A percentile compares a stretch with the other conserved stretches of the same genome.
Conservation (phyloP, 768 basidiomycete genomes). For the Tricholoma bakamatsutake region DNA sequence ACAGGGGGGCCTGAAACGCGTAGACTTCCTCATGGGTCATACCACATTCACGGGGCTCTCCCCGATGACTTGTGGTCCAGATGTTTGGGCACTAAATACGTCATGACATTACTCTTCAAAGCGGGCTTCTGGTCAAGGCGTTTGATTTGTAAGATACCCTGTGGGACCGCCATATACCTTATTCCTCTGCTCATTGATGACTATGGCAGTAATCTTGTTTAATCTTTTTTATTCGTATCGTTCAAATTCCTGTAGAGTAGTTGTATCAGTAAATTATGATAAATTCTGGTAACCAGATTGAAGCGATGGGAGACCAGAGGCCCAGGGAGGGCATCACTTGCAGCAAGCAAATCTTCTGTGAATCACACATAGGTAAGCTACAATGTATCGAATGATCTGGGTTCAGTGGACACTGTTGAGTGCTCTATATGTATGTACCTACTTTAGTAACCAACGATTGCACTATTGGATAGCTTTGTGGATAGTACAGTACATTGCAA, state of each 20-base stretch:
- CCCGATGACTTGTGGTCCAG: conserved; percentile 21
- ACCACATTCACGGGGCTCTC: conserved; percentile 43
- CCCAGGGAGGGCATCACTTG: not conserved
- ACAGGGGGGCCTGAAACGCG: conserved; percentile 45
- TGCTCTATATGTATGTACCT: no score
- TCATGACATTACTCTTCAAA: not conserved
- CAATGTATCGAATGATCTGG: no score
- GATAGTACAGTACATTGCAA: no score
- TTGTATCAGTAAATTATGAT: not conserved
- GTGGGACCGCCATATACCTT: not conserved
- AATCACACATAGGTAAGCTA: no score
- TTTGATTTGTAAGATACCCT: not conserved
- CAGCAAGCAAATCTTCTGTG: not conserved
- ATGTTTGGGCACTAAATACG: conserved; percentile 26
- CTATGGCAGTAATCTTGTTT: not conserved
- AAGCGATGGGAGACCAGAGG: not conserved
- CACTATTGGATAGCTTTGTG: no score
- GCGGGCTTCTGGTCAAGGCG: no score
- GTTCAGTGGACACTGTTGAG: no score
- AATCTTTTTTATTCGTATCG: not conserved
- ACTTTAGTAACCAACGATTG: no score
- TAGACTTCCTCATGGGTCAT: conserved; percentile 50
- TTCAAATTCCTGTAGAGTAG: not conserved
- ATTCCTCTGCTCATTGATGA: not conserved
- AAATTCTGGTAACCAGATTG: not conserved